These are phyloP conservation scores for Aspergillus aculeatus DNA, from an alignment of 2,329 filamentous ascomycete species.

Conservation along the genomic window DNA sequence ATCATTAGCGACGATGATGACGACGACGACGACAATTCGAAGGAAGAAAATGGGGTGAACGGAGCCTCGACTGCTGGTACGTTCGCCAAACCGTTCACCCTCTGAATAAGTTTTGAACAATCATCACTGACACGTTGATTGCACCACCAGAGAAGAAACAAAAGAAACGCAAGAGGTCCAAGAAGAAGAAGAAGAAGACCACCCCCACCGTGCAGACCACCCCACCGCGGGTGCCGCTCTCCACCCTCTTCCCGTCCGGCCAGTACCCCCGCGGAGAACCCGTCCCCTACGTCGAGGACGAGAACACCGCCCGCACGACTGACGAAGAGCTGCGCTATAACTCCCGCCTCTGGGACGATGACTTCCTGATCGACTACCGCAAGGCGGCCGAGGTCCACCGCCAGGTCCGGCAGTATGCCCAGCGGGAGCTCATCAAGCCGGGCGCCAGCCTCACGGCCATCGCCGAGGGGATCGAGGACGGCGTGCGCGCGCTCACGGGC, in stretches of 20 bases:
- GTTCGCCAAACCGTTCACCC: background rate
- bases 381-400: slow-evolving; percentile 58
- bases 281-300: slow-evolving; percentile 31
- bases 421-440: slow-evolving; percentile 48
- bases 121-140: background rate
- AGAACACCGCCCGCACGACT: slow-evolving; percentile 49
- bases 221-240: slow-evolving; percentile 49
- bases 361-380: slow-evolving; percentile 55
- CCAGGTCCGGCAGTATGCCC: slow-evolving; percentile 54
- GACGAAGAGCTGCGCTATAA: slow-evolving; percentile 49
- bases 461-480: slow-evolving; percentile 55
- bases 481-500: slow-evolving; percentile 51
- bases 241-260: slow-evolving; percentile 46
- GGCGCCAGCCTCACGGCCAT: slow-evolving; percentile 51
- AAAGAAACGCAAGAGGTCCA: slow-evolving; percentile 35
- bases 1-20: slow-evolving; percentile 5
- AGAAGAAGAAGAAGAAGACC: slow-evolving; percentile 22
- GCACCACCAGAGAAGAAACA: slow-evolving; percentile 8
- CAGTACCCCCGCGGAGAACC: slow-evolving; percentile 50
- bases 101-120: background rate
- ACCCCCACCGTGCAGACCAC: slow-evolving; percentile 39
- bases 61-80: background rate
- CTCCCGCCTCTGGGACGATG: slow-evolving; percentile 43
- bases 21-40: slow-evolving; percentile 20
- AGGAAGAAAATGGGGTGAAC: slow-evolving; percentile 6